Conservation (phyloP, 2,329 filamentous ascomycete genomes). For the Pseudogymnoascus sp. region DNA sequence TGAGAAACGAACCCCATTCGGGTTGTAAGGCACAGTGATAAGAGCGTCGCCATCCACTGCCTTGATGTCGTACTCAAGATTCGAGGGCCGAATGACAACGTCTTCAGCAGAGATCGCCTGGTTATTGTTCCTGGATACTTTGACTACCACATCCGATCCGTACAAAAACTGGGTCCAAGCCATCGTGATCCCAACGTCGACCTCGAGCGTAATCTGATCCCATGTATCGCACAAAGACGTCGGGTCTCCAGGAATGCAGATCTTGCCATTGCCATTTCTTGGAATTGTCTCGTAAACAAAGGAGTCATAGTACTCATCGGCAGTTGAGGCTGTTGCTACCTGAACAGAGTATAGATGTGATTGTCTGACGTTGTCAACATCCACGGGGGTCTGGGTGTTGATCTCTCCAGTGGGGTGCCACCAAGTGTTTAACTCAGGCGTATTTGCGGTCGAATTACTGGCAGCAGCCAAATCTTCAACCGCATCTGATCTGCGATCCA, state of each 20-base stretch:
- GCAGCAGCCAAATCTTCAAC: not conserved
- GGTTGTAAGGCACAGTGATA: conserved; percentile 24
- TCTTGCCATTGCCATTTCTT: conserved; percentile 30
- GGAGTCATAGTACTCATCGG: conserved; percentile 24
- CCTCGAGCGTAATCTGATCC: conserved; percentile 29
- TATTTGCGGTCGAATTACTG: not conserved
- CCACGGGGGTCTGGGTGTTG: conserved; percentile 20
- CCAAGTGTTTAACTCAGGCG: conserved; percentile 13
- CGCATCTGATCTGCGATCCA: not conserved
- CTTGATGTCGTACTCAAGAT: conserved; percentile 20
- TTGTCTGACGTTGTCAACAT: conserved; percentile 20
- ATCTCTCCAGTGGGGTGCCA: conserved; percentile 23
- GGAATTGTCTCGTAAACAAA: conserved; percentile 33
- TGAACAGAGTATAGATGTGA: conserved; percentile 21
- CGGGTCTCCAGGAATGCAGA: conserved; percentile 21
- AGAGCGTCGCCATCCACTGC: conserved; percentile 19
- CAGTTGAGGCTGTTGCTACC: conserved; percentile 13
- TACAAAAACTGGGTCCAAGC: conserved; percentile 31
- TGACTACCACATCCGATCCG: conserved; percentile 21
- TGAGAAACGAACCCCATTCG: conserved; percentile 26
- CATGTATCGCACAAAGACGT: conserved; percentile 17
- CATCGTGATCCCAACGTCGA: conserved; percentile 28
- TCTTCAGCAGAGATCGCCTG: conserved; percentile 18
- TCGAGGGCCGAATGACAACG: conserved; percentile 26
- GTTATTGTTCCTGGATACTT: conserved; percentile 19